These are phyloP conservation scores for Cercospora brassicicola DNA, from an alignment of 2,329 filamentous ascomycete genomes.

Conservation along the genomic window DNA sequence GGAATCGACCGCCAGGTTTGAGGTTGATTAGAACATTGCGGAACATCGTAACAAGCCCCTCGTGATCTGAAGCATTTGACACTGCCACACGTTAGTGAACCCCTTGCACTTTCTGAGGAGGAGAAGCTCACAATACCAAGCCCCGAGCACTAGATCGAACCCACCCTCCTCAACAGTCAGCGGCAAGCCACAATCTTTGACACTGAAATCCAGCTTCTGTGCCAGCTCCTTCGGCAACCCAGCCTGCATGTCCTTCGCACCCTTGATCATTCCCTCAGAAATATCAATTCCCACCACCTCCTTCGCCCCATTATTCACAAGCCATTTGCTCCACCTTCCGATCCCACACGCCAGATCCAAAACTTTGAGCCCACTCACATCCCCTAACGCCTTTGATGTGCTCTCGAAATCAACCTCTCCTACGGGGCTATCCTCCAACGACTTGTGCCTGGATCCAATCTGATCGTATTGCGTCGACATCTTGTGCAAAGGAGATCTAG, in stretches of 20 bases:
- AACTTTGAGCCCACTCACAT: conserved; percentile 18
- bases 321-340: conserved; percentile 13
- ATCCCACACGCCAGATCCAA: conserved; percentile 25
- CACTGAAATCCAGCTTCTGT: background rate
- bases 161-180: background rate
- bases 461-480: conserved; percentile 18
- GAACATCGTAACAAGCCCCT: conserved; percentile 17
- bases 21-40: conserved; percentile 2
- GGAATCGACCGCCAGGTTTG: conserved; percentile 11
- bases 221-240: background rate
- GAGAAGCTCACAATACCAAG: conserved; percentile 8
- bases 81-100: background rate
- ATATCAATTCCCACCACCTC: conserved; percentile 16
- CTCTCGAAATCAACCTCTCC: conserved; percentile 3
- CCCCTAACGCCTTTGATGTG: conserved; percentile 5
- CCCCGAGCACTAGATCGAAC: conserved; percentile 15
- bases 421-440: conserved; percentile 8
- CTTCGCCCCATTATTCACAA: conserved; percentile 19
- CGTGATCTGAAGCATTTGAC: background rate
- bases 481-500: background rate
- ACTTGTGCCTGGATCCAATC: conserved; percentile 11
- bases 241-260: conserved; percentile 6
- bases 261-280: conserved; percentile 6
- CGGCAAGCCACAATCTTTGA: background rate
- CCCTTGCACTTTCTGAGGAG: background rate